These are phyloP conservation scores for Tetrahymena thermophila DNA, from an alignment of 73 alveolate genomes.

Conservation along the genomic window DNA sequence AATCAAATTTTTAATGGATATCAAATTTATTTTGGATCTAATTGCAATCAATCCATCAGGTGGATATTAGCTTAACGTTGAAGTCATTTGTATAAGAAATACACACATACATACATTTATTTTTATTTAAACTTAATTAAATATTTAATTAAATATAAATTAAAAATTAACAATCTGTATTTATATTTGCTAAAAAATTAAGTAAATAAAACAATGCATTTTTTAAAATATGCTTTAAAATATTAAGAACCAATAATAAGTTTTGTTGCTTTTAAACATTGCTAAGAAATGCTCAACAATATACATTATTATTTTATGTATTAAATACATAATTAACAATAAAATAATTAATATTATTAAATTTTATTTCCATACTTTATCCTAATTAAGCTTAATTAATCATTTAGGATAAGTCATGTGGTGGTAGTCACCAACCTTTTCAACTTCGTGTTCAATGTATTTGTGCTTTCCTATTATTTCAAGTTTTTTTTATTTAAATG, in stretches of 20 bases:
- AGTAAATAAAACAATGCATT: no score
- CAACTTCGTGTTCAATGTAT: constrained; percentile 35
- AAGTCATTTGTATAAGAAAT: no score
- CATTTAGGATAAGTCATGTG: constrained; percentile 33
- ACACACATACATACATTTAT: no score
- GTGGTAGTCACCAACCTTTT: constrained; percentile 37
- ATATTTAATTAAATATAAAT: no score
- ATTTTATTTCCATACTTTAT: not conserved
- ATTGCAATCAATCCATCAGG: not conserved
- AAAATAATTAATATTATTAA: no score
- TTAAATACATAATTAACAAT: not conserved
- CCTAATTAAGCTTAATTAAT: not conserved
- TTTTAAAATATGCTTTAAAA: no score
- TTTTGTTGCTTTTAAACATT: not conserved
- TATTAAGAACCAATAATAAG: not conserved
- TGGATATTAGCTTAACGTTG: not conserved
- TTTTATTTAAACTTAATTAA: no score
- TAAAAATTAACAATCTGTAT: no score
- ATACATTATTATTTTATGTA: not conserved
- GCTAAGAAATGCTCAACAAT: not conserved
- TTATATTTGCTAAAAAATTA: no score
- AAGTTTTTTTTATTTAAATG: not conserved
- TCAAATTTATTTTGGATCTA: not conserved
- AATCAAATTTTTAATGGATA: not conserved
- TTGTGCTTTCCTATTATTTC: constrained; percentile 14